Conservation (phyloP, 2,329 filamentous ascomycete species). For the Epichloe baconii region DNA sequence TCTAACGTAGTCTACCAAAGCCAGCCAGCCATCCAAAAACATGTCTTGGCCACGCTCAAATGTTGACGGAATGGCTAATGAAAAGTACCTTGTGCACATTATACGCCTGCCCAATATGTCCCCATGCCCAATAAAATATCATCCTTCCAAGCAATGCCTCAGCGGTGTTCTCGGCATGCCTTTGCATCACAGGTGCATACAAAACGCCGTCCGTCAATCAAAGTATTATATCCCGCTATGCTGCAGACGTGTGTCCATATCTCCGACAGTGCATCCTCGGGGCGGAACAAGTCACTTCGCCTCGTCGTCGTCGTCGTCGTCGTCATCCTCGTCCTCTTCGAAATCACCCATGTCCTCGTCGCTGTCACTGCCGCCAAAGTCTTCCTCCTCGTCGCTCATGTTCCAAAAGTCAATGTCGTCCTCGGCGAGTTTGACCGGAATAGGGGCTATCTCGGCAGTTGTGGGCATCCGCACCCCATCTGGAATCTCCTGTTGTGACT, state of each 20-base stretch:
- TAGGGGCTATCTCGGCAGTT: constrained; percentile 46
- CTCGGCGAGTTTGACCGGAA: constrained; percentile 44
- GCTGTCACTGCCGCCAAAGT: constrained; percentile 64
- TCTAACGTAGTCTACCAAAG: not conserved
- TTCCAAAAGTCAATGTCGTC: constrained; percentile 76
- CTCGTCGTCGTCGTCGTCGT: constrained; percentile 4
- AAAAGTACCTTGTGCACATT: too few species aligned
- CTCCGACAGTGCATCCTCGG: not conserved
- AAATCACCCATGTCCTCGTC: constrained; percentile 50
- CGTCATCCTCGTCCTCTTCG: constrained; percentile 42
- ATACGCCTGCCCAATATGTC: not conserved
- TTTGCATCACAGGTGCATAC: not conserved
- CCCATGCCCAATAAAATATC: not conserved
- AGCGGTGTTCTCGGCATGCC: too few species aligned
- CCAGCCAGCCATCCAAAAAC: not conserved
- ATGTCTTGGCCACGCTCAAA: not conserved
- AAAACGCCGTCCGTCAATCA: constrained; percentile 2
- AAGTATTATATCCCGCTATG: constrained; percentile 4
- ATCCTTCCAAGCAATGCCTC: too few species aligned
- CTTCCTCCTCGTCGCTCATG: constrained; percentile 61
- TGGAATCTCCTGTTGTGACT: constrained; percentile 69
- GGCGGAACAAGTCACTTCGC: not conserved
- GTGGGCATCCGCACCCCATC: constrained; percentile 72
- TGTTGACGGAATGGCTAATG: too few species aligned
- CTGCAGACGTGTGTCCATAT: not conserved